Base-by-base conservation (phyloP, 108 stramenopile species). In the Parietichytrium sp. region DNA sequence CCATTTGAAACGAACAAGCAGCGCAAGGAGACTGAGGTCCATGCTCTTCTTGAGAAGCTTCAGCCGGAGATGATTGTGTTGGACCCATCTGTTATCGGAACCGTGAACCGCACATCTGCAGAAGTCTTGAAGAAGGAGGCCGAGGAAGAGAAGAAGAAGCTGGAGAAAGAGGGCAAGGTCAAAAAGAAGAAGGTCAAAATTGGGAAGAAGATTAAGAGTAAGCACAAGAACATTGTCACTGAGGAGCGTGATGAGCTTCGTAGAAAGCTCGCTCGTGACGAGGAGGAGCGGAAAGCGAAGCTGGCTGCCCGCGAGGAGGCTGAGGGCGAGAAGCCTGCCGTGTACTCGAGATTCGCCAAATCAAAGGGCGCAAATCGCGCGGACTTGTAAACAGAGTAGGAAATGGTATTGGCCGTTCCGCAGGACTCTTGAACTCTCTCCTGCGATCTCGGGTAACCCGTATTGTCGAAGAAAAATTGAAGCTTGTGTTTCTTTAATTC, bases 141-240 rank as follows among this genome's bases (percentile, higher is more conserved):
- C 88, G 48, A 88, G 49, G 83, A 82, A 49, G 79, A 82, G 3
- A 82, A 48, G 29, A 81, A 89, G 13, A 85, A 82, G 23, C 86
- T 84, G 54, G 83, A 54, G 2, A 80, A 87, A 29, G 82, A 87
- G 49, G 82, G 83, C 23, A 90, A 89, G 78, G 94, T 92, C 88
- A 89, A 93, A 82, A 93, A 95, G 87, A 92, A 94, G 29, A 95
- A 94, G 90, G 98, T 97, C 84, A 99, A 99, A 89, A 96, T 97
- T 85, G 91, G 93, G 49, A 95, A 94, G 50, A 93, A 97, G 84
- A 87, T 99, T 48, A 81, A 90, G 78, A 90, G 96, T 20, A 96
- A 95, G 79, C 91, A 94, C 54, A 88, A 89, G 83, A 99, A 99
- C 82, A 88, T 99, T 38, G 82, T 97, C 13, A 95, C 97, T 80